Evolutionary conservation across 371 early-diverging fungal species (phyloP).

Genomic region (Mortierella sp.): DNA sequence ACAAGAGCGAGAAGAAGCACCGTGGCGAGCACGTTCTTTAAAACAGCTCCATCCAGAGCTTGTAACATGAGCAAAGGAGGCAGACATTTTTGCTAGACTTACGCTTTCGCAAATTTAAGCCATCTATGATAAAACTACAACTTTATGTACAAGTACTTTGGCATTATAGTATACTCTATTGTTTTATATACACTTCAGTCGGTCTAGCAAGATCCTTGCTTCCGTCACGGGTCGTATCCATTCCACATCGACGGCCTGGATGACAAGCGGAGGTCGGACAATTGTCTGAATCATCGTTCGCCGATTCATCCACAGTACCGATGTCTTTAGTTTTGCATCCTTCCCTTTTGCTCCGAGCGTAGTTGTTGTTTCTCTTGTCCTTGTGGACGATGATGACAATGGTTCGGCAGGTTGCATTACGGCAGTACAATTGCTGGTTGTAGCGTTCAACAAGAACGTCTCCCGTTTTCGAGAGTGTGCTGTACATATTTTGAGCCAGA

Average conservation of each 20-base stretch:
- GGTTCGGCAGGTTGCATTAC: not conserved
- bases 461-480: not conserved
- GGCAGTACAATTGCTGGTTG: not conserved
- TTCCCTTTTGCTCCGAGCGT: not conserved
- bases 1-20: constrained; percentile 49
- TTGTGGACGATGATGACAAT: not conserved
- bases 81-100: no score
- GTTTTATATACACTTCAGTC: not conserved
- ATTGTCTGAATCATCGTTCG: constrained; percentile 16
- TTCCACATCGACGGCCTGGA: constrained; percentile 20
- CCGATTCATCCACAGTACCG: constrained; percentile 12
- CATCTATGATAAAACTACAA: no score
- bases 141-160: no score
- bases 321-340: constrained; percentile 8
- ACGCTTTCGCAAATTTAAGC: no score
- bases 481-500: constrained; percentile 35
- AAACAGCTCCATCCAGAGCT: not conserved
- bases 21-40: constrained; percentile 46
- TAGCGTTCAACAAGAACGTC: constrained; percentile 10
- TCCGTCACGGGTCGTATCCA: constrained; percentile 25
- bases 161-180: no score
- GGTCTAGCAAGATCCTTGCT: constrained; percentile 17
- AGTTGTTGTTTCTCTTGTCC: not conserved
- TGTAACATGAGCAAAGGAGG: not conserved
- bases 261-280: constrained; percentile 25